Base-by-base conservation (phyloP, 768 basidiomycete genomes). In the Boletus eberwhitei region DNA sequence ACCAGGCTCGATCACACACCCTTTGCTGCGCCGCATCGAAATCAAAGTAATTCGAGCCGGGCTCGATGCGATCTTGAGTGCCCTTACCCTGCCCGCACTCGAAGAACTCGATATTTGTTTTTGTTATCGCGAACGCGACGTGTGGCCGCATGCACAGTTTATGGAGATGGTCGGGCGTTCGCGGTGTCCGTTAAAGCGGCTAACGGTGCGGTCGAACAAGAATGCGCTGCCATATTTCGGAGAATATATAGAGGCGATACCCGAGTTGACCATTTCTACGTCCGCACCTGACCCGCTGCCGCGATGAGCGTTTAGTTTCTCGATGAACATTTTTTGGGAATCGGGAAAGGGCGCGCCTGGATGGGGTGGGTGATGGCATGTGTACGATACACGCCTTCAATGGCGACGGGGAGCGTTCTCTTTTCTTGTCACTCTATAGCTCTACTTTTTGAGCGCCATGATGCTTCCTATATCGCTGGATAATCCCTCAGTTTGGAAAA, bases 51-150 rank as follows among this genome's bases (percentile, higher is more conserved):
- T 67, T 24, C 61, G 62, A 13, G 63, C 61, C 4, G 65, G 67
- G 26, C 59, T 71, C 7, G 63, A 55, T 31, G 21, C 16, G 2
- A 38, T 71, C 11, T 63, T 71, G 2, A 34, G 26, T 35, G 54
- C 54, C 1, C 57, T 71, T 31, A 57, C 59, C 0, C 45, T 71
- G 29, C 69, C 69, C 13, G 61, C 59, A 12, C 62, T 71, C 24
- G 66, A 71, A 19, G 71, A 72, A 26, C 58, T 71, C 26, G 69
- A 72, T 21, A 43, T 71, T 7, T 68, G 64, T 24, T 71, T 72
- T 41, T 70, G 66, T 22, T 66, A 59, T 38, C 64, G 64, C 11
- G 70, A 68, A 34, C 61, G 61, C 31, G 60, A 71, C 19, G 26
- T 41, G 4, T 71, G 69, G 69, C 69, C 69, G 1, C 69, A 71